Conservation (phyloP, 202 grass and related monocot species). For the Elaeis oleifera region DNA sequence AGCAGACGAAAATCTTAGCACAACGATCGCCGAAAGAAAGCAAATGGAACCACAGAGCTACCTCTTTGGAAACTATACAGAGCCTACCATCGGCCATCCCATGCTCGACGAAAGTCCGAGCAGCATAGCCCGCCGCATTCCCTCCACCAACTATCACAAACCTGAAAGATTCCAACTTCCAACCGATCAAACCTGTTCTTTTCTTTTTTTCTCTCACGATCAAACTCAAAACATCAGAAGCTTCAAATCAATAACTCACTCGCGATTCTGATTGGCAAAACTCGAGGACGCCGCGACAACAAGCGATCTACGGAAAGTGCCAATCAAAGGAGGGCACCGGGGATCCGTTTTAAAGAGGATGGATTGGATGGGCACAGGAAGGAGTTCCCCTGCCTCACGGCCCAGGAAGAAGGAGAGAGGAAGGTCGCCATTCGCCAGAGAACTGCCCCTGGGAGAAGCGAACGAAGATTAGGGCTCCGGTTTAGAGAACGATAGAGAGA, state of each 20-base stretch:
- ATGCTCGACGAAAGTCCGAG: conserved; percentile 78
- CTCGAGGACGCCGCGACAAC: conserved; percentile 8
- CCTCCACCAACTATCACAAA: conserved; percentile 94
- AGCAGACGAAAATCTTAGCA: too few relatives aligned
- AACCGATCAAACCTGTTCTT: neutral
- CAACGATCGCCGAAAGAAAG: too few relatives aligned
- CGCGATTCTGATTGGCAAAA: conserved; percentile 50
- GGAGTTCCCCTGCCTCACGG: conserved; percentile 15
- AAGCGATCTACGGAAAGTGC: conserved; percentile 24
- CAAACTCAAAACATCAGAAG: neutral
- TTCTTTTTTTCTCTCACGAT: too few relatives aligned
- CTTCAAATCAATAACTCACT: conserved; percentile 29
- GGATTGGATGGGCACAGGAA: too few relatives aligned
- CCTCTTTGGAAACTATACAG: conserved; percentile 96
- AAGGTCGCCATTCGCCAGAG: conserved; percentile 1
- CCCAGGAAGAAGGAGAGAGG: conserved; percentile 8
- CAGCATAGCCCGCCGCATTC: conserved; percentile 78
- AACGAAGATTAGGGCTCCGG: neutral
- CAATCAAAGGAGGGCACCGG: neutral
- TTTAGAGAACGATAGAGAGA: too few relatives aligned
- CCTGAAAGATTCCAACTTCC: conserved; percentile 30
- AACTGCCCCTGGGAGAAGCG: neutral
- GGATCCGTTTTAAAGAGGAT: neutral
- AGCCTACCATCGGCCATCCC: conserved; percentile 82
- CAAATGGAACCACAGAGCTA: conserved; percentile 19